Conservation (phyloP, 2,329 filamentous ascomycete genomes). For the Calycina herbarum region DNA sequence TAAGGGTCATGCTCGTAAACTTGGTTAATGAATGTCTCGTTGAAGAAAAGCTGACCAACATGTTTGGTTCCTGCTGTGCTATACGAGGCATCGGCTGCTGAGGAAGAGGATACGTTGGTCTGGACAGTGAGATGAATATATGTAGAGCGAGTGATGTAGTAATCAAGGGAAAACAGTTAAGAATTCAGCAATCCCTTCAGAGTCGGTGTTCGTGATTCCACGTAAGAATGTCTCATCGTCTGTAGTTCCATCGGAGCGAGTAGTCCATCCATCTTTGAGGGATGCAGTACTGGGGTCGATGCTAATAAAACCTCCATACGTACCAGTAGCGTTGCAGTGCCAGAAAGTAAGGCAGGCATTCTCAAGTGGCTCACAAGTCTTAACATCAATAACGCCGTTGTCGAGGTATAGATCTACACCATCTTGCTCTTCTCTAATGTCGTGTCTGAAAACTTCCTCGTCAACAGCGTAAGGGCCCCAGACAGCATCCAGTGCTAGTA, state of each 20-base stretch:
- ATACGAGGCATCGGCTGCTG: conserved; percentile 3
- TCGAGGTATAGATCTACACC: conserved; percentile 43
- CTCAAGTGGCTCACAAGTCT: conserved; percentile 41
- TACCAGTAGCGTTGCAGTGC: conserved; percentile 38
- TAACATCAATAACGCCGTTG: conserved; percentile 44
- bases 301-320: conserved; percentile 36
- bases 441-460: conserved; percentile 41
- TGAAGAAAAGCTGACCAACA: conserved; percentile 20
- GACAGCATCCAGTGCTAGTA: conserved; percentile 13
- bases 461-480: conserved; percentile 29
- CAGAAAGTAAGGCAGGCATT: conserved; percentile 37
- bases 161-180: conserved; percentile 19
- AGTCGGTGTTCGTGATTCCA: conserved; percentile 16
- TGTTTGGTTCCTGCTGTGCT: conserved; percentile 9
- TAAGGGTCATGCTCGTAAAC: conserved; percentile 13
- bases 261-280: conserved; percentile 9
- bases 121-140: conserved; percentile 19
- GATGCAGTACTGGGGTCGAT: conserved; percentile 14
- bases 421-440: conserved; percentile 40
- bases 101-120: conserved; percentile 9
- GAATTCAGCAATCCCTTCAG: conserved; percentile 17
- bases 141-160: conserved; percentile 16
- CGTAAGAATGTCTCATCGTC: conserved; percentile 17
- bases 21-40: conserved; percentile 11
- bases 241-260: conserved; percentile 12